These are phyloP conservation scores for Talaromyces sp. DNA, from an alignment of 2,329 filamentous ascomycete species.

Conservation along the genomic window DNA sequence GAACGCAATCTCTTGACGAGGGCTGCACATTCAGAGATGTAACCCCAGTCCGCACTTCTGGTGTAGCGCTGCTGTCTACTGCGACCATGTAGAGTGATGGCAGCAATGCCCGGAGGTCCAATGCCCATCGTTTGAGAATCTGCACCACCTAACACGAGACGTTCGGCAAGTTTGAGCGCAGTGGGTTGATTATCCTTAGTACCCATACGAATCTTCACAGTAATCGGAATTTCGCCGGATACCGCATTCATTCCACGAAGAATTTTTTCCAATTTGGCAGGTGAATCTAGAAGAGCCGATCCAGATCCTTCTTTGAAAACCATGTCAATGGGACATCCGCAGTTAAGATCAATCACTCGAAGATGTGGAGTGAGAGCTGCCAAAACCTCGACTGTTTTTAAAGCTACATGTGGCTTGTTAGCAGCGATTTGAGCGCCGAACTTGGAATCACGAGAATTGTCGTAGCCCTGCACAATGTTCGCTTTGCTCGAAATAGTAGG, in stretches of 20 bases:
- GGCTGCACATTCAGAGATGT: constrained; percentile 85
- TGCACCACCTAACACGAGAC: constrained; percentile 73
- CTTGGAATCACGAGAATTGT: constrained; percentile 76
- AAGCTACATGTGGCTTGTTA: constrained; percentile 84
- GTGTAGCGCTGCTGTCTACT: constrained; percentile 94
- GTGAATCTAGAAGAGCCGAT: constrained; percentile 85
- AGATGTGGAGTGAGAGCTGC: constrained; percentile 74
- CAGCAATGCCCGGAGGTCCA: constrained; percentile 80
- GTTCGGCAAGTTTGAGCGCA: constrained; percentile 75
- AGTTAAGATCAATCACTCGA: constrained; percentile 91
- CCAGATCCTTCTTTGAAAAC: constrained; percentile 85
- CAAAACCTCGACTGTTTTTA: constrained; percentile 82
- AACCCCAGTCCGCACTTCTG: constrained; percentile 86
- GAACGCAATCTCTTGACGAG: constrained; percentile 77
- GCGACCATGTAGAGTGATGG: constrained; percentile 92
- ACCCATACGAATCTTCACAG: constrained; percentile 90
- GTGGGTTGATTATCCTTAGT: constrained; percentile 76
- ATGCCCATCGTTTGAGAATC: constrained; percentile 65
- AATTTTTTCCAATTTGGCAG: constrained; percentile 87
- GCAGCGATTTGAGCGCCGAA: constrained; percentile 93
- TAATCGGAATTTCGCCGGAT: constrained; percentile 85
- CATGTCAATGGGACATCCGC: constrained; percentile 93
- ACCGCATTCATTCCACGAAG: constrained; percentile 94
- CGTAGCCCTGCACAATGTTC: constrained; percentile 67
- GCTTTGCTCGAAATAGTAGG: constrained; percentile 60